Base-by-base conservation (phyloP, 306 rosid genomes). In the Quercus aquifolioides region DNA sequence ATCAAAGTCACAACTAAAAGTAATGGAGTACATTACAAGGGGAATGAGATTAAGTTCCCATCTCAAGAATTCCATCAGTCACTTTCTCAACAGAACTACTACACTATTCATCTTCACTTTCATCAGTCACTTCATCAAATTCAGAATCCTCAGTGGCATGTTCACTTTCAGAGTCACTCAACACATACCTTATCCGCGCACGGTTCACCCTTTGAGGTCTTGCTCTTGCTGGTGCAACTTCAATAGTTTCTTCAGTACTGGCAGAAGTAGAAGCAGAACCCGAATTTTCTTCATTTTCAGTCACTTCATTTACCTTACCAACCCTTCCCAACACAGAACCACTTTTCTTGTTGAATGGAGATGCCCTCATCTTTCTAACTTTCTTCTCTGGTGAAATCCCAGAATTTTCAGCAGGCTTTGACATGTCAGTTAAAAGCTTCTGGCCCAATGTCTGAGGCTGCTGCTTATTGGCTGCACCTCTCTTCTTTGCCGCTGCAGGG, bases 331-430 rank as follows among this genome's bases (percentile, higher is more conserved):
- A 63, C 23, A 91, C 4, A 14, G 95, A 92, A 73, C 95, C 85
- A 54, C 97, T 92, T 60, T 91, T 94, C 87, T 90, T 92, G 92
- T 92, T 90, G 75, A 91, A 91, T 12, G 98, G 98, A 6, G 98
- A 92, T 5, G 54, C 92, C 85, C 98, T 87, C 89, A 94, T 94
- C 87, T 87, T 94, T 73, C 99, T 91, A 73, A 94, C 97, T 82
- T 94, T 92, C 80, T 89, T 88, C 86, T 88, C 94, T 1, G 98
- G 98, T 12, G 97, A 92, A 79, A 82, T 71, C 65, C 83, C 90
- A 10, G 88, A 51, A 65, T 25, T 73, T 64, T 82, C 92, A 2
- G 90, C 88, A 30, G 94, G 90, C 80, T 83, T 82, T 75, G 90
- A 60, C 91, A 92, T 86, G 18, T 91, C 91, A 31, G 91, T 89